Base-by-base conservation (phyloP, 179 eudicot species). In the Dionaea muscipula region DNA sequence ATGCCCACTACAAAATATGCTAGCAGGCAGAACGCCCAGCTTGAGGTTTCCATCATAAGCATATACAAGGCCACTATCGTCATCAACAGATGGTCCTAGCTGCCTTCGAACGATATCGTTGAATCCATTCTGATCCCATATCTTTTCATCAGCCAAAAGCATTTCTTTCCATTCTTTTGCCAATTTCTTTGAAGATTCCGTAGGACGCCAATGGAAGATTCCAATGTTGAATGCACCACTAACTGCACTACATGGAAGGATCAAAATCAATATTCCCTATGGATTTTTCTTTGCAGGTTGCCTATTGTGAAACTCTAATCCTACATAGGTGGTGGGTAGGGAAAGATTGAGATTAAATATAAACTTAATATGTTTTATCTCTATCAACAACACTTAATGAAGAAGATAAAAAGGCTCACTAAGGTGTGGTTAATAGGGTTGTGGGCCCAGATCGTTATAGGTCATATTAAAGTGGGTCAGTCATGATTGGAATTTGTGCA, bases 81-180 rank as follows among this genome's bases (percentile, higher is more conserved):
- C 95, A 72, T 84, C 94, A 66, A 91, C 91, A 63, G 95, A 62
- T 55, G 98, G 98, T 12, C 98, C 98, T 60, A 91, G 60, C 61
- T 82, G 91, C 68, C 76, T 77, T 51, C 62, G 75, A 36, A 91
- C 73, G 59, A 91, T 67, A 2, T 91, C 88, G 62, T 91, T 91
- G 61, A 91, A 91, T 59, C 91, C 98, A 74, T 82, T 87, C 66
- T 91, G 98, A 68, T 91, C 98, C 98, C 98, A 91, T 68, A 87
- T 78, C 50, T 66, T 82, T n/a, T 80, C 98, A 74, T 91, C 88
- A 59, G 84, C 86, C 51, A 87, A 61, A 67, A 91, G 85, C 82
- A 84, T 67, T 59, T 87, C 91, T 69, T 87, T 91, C 98, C 98
- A 91, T 70, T 91, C 88, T 73, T 68, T 87, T 57, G 95, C 91